These are phyloP conservation scores for Smallanthus sonchifolius DNA, from an alignment of 129 eudicot species.

Conservation along the genomic window DNA sequence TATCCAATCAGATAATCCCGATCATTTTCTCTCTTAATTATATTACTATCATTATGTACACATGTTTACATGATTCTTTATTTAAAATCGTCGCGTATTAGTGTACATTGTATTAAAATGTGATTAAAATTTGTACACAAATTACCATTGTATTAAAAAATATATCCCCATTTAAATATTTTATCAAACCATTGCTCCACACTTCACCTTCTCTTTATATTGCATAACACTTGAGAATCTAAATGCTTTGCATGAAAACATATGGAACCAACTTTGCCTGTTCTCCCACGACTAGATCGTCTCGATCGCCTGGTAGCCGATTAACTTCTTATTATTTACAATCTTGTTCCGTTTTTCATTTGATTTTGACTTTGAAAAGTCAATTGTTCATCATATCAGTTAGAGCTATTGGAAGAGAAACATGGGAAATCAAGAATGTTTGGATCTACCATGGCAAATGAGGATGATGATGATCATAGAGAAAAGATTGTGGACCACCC, in stretches of 20 bases:
- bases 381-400: conserved; percentile 33
- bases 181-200: not conserved
- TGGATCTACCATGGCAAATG: not conserved
- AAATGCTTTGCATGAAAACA: conserved; percentile 6
- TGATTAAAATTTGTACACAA: no score
- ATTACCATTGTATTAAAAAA: not conserved
- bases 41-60: no score
- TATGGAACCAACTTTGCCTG: conserved; percentile 50
- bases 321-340: not conserved
- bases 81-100: no score
- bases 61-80: no score
- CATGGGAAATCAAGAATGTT: conserved; percentile 36
- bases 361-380: not conserved
- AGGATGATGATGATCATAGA: conserved; percentile 7
- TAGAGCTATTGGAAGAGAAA: conserved; percentile 62
- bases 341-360: not conserved
- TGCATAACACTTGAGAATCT: conserved; percentile 6
- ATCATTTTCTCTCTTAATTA: no score
- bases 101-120: no score
- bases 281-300: conserved; percentile 72
- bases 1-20: no score
- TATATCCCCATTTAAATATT: not conserved
- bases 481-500: not conserved
- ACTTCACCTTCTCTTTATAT: not conserved
- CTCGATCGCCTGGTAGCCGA: conserved; percentile 65